These are phyloP conservation scores for Chamaecyparis obtusa DNA, from an alignment of 75 land plant species.

Conservation along the genomic window DNA sequence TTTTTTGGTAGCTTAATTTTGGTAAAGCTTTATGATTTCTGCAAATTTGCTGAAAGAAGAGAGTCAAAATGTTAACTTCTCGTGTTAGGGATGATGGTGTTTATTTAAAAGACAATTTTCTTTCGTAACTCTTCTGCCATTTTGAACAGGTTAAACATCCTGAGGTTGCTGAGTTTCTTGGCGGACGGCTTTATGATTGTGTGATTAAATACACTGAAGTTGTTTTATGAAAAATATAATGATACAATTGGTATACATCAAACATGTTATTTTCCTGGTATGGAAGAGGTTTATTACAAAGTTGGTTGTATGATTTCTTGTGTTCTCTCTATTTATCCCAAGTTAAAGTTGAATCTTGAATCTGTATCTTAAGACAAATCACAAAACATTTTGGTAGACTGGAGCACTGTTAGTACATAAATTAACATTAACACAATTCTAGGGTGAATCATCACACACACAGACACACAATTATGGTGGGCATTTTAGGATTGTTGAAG, in stretches of 20 bases:
- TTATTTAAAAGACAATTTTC: not conserved
- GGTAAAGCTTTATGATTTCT: not conserved
- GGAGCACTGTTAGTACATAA: not conserved
- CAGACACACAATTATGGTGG: not conserved
- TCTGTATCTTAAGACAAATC: not conserved
- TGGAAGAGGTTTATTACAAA: not conserved
- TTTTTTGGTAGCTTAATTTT: not conserved
- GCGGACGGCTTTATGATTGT: conserved; percentile 93
- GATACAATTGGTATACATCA: not conserved
- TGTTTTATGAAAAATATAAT: conserved; percentile 6
- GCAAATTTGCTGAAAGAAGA: not conserved
- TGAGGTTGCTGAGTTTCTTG: conserved; percentile 95
- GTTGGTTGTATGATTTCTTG: not conserved
- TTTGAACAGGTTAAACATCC: conserved; percentile 82
- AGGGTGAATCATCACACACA: not conserved
- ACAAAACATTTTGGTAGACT: not conserved
- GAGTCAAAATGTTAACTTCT: not conserved
- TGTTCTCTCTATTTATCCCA: not conserved
- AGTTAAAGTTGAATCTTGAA: not conserved
- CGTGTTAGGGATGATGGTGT: not conserved
- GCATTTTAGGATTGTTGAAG: not conserved
- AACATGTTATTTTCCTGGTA: not conserved
- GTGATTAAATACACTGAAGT: conserved; percentile 82
- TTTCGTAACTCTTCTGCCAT: not conserved
- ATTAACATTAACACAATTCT: not conserved